Base-by-base conservation (phyloP, 352 stramenopile genomes). In the Phytophthora cryptogea region DNA sequence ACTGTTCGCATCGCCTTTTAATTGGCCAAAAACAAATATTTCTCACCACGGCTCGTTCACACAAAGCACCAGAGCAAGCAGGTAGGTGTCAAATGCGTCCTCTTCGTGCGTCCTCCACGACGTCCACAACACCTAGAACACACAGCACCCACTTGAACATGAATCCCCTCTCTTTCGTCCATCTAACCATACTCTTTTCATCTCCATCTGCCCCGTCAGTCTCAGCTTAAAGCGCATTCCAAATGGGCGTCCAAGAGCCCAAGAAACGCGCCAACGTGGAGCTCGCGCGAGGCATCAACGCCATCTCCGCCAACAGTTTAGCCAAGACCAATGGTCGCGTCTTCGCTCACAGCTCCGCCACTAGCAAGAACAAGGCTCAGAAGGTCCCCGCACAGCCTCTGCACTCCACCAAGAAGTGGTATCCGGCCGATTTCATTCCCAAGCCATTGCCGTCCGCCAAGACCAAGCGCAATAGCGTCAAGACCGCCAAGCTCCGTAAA, bases 401-500 rank as follows among this genome's bases (percentile, higher is more conserved):
- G 30, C 76, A 30, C 78, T 66, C 64, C 35, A 83, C 74, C 49
- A 83, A 75, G 67, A 90, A 90, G 74, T 92, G 80, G 80, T 90
- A 89, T 70, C 77, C 77, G 55, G 76, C 77, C 20, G 79, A 89
- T 56, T 83, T 78, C 70, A 77, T 89, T 58, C 76, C 76, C 16
- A 87, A 86, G 69, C 69, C 70, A 45, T 65, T 89, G 32, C 60
- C 67, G 13, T 87, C 76, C 50, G 79, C 79, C 45, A 89, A 89
- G 71, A 89, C 77, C 57, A 78, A 75, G 47, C 79, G 79, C 51
- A 89, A 87, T 68, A 84, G 74, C 55, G 64, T 80, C 30, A 98
- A 98, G 65, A 83, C 94, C 23, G 86, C 93, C 35, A 98, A 98
- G 80, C 83, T 99, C 27, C 95, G 97, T 49, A 84, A 92, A 56